Percentiles rank a stretch among this genome's conserved stretches.
These are phyloP conservation scores for Irineochytrium annulatum DNA, from an alignment of 192 early-diverging fungal species.

Conservation along the genomic window DNA sequence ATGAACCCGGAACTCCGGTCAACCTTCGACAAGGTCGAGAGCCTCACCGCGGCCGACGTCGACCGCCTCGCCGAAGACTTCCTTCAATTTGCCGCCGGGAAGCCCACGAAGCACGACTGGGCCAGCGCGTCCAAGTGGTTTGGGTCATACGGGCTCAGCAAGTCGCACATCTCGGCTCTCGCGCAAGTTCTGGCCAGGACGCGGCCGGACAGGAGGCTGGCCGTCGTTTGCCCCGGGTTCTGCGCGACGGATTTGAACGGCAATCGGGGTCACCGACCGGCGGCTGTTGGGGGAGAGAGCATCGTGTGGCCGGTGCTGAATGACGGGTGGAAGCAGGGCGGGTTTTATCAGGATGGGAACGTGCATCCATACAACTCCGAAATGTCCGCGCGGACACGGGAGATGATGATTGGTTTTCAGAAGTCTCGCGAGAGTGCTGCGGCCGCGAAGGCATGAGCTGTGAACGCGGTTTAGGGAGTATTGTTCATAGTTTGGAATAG, in stretches of 20 bases:
- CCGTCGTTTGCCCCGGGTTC: constrained; percentile 3
- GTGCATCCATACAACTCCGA: too few species aligned
- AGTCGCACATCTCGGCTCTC: not conserved
- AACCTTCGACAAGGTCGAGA: not conserved
- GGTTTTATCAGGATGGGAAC: constrained; percentile 10
- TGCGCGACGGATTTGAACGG: constrained; percentile 6
- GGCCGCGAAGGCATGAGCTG: too few species aligned
- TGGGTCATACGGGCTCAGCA: constrained; percentile 3
- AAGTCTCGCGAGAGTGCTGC: too few species aligned
- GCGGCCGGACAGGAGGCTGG: not conserved
- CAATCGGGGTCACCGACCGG: not conserved
- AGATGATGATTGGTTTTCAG: too few species aligned
- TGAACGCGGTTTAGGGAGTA: too few species aligned
- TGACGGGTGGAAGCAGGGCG: not conserved
- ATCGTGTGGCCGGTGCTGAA: constrained; percentile 5
- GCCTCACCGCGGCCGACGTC: not conserved
- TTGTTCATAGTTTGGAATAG: too few species aligned
- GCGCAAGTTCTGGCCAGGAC: not conserved
- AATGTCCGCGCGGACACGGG: too few species aligned
- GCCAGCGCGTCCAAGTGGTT: not conserved
- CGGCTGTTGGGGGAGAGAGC: not conserved
- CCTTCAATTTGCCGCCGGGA: too few species aligned
- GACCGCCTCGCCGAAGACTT: too few species aligned
- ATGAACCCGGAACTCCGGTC: not conserved
- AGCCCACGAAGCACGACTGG: too few species aligned